Conservation (phyloP, 164 flowering plant species). For the Buxus sempervirens region DNA sequence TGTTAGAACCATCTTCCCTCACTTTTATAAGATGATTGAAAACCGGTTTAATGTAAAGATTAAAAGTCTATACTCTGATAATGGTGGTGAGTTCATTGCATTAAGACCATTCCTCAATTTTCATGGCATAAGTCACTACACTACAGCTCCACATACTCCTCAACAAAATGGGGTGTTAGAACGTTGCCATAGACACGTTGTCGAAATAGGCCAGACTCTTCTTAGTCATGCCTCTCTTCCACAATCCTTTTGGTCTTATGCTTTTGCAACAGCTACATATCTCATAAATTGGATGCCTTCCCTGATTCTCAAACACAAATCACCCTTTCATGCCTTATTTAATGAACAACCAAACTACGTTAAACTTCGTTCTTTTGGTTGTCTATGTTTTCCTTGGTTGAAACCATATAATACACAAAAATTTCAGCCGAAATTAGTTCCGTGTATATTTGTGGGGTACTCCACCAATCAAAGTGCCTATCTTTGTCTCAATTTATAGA, state of each 20-base stretch:
- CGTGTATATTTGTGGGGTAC: background rate
- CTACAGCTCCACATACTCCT: too few relatives aligned
- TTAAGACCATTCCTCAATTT: too few relatives aligned
- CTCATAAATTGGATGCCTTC: background rate
- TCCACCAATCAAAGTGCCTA: too few relatives aligned
- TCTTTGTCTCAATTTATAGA: background rate
- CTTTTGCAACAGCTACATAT: background rate
- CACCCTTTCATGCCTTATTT: too few relatives aligned
- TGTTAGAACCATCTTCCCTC: too few relatives aligned
- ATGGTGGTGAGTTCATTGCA: too few relatives aligned
- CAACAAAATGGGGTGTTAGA: too few relatives aligned
- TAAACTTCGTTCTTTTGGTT: background rate
- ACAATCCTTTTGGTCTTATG: background rate
- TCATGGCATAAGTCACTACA: too few relatives aligned
- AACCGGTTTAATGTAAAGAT: too few relatives aligned
- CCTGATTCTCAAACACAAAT: too few relatives aligned
- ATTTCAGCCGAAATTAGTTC: background rate
- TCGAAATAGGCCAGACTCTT: background rate
- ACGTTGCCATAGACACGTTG: conserved; percentile 5
- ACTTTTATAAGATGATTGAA: too few relatives aligned
- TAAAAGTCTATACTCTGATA: too few relatives aligned
- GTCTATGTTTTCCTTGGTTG: background rate
- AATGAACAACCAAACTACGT: background rate
- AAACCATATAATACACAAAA: background rate
- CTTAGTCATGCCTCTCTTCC: background rate